phyloP scores from a whole-genome alignment of 73 alveolate genomes.

The Urostyla sp. region DNA sequence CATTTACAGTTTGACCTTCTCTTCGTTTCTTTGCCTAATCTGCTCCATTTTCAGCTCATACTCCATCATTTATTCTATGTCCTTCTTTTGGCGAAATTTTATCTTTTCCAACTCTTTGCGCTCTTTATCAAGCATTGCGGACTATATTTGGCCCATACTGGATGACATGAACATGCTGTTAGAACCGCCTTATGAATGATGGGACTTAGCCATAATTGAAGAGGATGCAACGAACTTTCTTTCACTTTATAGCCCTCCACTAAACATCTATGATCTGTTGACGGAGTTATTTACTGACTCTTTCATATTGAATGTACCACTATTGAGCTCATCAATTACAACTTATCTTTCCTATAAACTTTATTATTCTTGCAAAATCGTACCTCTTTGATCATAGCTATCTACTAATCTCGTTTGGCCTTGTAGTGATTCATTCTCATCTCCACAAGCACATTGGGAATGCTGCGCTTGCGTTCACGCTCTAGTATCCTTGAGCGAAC shows the following conservation, averaged over 20 bases:
- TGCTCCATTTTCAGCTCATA: conserved; percentile 55
- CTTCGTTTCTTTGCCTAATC: conserved; percentile 54
- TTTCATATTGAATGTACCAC: neutral
- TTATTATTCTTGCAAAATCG: neutral
- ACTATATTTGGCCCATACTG: conserved; percentile 20
- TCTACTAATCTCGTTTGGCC: conserved; percentile 29
- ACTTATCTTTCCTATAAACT: conserved; percentile 1
- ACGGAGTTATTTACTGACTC: neutral
- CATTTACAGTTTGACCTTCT: conserved; percentile 35
- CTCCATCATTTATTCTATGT: conserved; percentile 63
- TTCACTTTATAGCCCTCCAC: too few species aligned
- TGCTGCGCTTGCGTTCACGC: conserved; percentile 8
- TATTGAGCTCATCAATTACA: conserved; percentile 8
- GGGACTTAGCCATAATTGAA: neutral
- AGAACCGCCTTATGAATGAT: neutral
- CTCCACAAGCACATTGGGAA: conserved; percentile 29
- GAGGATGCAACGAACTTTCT: neutral
- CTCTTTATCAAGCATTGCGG: conserved; percentile 57
- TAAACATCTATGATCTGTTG: neutral
- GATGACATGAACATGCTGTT: conserved; percentile 11
- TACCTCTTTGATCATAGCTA: conserved; percentile 24
- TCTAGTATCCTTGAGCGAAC: neutral
- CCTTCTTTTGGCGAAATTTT: conserved; percentile 55
- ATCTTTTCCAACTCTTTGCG: conserved; percentile 26
- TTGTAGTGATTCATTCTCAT: conserved; percentile 40